A percentile compares a stretch with the other conserved stretches of the same genome.
Conservation (phyloP, 257 asterid genomes). For the Mitragyna speciosa region DNA sequence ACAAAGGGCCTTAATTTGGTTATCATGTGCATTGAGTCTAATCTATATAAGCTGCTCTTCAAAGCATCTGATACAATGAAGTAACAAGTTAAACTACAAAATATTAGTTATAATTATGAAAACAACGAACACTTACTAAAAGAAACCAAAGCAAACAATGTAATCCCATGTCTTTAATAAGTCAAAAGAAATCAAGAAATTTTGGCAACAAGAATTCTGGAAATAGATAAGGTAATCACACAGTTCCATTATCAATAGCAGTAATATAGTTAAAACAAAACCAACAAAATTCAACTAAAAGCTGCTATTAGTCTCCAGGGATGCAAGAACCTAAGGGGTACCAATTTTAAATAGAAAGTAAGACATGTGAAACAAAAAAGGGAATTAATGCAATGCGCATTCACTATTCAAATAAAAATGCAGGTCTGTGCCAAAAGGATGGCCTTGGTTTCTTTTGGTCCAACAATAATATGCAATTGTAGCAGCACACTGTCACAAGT, state of each 20-base stretch:
- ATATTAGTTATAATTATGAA: neutral
- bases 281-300: neutral
- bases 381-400: neutral
- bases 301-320: neutral
- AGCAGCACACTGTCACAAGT: neutral
- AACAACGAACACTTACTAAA: neutral
- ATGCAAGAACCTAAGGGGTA: neutral
- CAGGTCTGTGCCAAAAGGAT: neutral
- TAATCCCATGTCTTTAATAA: neutral
- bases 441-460: neutral
- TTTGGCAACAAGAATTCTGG: too few species aligned
- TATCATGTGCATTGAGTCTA: conserved; percentile 79
- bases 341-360: neutral
- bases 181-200: neutral
- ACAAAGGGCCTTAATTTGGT: conserved; percentile 94
- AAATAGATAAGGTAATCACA: neutral
- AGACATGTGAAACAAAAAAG: neutral
- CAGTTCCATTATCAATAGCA: neutral
- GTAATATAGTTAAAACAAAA: neutral
- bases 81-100: neutral
- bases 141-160: neutral
- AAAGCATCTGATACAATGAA: conserved; percentile 50
- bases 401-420: neutral
- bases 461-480: neutral
- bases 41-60: conserved; percentile 59